A percentile compares a stretch with the other conserved stretches of the same genome.
These are phyloP conservation scores for Pilobolus umbonatus DNA, from an alignment of 192 early-diverging fungal species.

Conservation along the genomic window DNA sequence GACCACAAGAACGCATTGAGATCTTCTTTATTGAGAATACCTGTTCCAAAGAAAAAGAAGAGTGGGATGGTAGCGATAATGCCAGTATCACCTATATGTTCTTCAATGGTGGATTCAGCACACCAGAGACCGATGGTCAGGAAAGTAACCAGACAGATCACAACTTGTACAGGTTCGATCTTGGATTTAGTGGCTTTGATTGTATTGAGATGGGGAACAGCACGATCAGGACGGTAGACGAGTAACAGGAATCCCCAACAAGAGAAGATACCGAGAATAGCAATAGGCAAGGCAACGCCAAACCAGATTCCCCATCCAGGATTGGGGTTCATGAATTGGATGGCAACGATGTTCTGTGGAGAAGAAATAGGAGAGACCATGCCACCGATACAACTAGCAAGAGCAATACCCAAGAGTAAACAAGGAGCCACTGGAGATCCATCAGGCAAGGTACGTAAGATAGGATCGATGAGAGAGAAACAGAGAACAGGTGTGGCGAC, in stretches of 20 bases:
- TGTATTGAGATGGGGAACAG: constrained; percentile 42
- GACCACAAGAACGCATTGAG: constrained; percentile 65
- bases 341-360: constrained; percentile 75
- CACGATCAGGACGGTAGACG: constrained; percentile 56
- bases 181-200: constrained; percentile 39
- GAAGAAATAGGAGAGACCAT: constrained; percentile 78
- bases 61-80: constrained; percentile 74
- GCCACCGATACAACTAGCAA: constrained; percentile 70
- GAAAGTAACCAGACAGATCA: constrained; percentile 52
- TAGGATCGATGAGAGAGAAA: constrained; percentile 67
- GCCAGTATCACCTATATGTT: constrained; percentile 67
- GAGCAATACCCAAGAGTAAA: constrained; percentile 71
- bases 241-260: constrained; percentile 63
- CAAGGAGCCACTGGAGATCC: constrained; percentile 57
- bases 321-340: constrained; percentile 63
- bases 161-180: constrained; percentile 50
- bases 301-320: constrained; percentile 76
- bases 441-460: constrained; percentile 62
- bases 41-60: constrained; percentile 69
- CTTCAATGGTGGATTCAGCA: constrained; percentile 51
- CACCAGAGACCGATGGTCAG: constrained; percentile 74
- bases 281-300: constrained; percentile 59
- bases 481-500: constrained; percentile 78
- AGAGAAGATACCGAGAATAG: constrained; percentile 52
- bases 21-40: constrained; percentile 70